Evolutionary conservation across 129 eudicot species (phyloP).

Genomic region (Chrysanthemum seticuspe): DNA sequence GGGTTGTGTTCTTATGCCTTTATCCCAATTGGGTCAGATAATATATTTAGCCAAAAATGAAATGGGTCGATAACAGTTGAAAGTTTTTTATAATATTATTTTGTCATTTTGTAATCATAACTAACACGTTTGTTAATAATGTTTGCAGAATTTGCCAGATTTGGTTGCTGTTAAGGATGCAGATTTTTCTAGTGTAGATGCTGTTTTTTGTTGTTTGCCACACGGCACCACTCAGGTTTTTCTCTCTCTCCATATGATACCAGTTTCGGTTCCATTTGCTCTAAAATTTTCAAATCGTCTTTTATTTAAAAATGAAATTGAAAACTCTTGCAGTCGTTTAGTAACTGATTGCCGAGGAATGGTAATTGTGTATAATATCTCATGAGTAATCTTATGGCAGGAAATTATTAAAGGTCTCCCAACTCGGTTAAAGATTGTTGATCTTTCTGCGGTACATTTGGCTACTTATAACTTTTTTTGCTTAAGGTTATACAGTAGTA

Average conservation of each 20-base stretch:
- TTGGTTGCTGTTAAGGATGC: conserved; percentile 93
- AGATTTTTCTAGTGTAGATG: conserved; percentile 87
- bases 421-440: conserved; percentile 70
- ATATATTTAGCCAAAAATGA: no score
- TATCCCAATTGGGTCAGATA: no score
- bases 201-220: conserved; percentile 98
- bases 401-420: conserved; percentile 93
- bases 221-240: conserved; percentile 98
- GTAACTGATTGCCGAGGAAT: not conserved
- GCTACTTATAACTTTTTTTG: not conserved
- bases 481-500: not conserved
- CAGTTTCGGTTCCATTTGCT: not conserved
- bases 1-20: no score
- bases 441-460: conserved; percentile 88
- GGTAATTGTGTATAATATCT: not conserved
- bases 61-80: no score
- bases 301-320: not conserved
- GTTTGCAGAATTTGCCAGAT: conserved; percentile 78
- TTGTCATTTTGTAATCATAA: no score
- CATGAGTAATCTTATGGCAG: conserved; percentile 39
- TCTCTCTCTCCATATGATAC: not conserved
- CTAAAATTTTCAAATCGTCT: no score
- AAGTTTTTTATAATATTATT: not conserved
- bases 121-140: not conserved
- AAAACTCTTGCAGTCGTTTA: not conserved